Conservation (phyloP, 2,329 filamentous ascomycete genomes). For the Fusarium nematophilum region DNA sequence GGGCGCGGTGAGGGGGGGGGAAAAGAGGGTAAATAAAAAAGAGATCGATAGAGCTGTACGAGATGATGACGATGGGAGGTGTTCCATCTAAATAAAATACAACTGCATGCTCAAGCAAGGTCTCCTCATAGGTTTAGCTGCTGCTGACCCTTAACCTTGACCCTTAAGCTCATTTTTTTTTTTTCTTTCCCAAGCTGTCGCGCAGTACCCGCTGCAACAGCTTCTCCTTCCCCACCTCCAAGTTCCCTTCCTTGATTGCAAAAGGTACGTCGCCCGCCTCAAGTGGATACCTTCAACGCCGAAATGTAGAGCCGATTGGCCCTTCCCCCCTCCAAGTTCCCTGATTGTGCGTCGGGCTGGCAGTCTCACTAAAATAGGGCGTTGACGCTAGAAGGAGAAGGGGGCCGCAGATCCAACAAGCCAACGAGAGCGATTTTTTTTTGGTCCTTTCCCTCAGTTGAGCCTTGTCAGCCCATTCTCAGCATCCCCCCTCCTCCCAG, state of each 20-base stretch:
- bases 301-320: constrained; percentile 24
- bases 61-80: neutral
- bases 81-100: constrained; percentile 4
- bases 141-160: constrained; percentile 13
- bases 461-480: constrained; percentile 6
- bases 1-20: too few species aligned
- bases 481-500: neutral
- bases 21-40: neutral
- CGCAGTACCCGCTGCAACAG: neutral
- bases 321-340: constrained; percentile 4
- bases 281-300: neutral
- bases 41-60: neutral
- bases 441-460: too few species aligned
- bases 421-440: constrained; percentile 6
- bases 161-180: neutral
- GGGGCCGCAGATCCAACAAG: neutral
- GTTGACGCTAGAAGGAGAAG: constrained; percentile 11
- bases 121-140: neutral
- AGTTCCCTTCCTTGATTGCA: constrained; percentile 22
- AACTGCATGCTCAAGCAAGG: neutral
- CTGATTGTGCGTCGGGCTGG: neutral
- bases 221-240: neutral
- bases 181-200: neutral
- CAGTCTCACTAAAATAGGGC: constrained; percentile 12
- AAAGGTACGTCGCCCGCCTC: constrained; percentile 14